phyloP scores from a whole-genome alignment of 2,329 filamentous ascomycete species.

The Lanzia echinophila region DNA sequence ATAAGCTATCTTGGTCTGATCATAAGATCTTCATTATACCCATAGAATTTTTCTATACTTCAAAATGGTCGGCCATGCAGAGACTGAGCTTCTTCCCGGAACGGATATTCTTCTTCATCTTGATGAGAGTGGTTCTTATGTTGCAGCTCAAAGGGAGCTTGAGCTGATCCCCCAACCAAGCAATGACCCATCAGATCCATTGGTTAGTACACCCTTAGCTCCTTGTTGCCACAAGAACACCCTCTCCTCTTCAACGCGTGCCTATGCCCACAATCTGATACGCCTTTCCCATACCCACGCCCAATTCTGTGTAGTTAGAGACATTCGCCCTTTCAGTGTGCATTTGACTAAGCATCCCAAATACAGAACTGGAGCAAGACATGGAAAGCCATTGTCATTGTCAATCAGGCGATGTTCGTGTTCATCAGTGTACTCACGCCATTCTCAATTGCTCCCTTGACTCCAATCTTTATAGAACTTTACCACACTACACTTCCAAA shows the following conservation, averaged over 20 bases:
- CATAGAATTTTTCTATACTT: background rate
- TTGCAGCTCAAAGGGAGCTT: background rate
- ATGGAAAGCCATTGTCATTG: background rate
- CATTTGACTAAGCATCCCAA: conserved; percentile 32
- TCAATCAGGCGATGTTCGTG: conserved; percentile 14
- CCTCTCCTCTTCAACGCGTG: too few relatives aligned
- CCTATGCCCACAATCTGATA: too few relatives aligned
- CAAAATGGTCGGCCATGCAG: background rate
- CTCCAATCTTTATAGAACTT: conserved; percentile 31
- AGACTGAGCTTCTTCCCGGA: conserved; percentile 13
- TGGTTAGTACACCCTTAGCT: background rate
- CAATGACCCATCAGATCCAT: conserved; percentile 12
- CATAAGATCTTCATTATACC: background rate
- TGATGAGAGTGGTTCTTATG: background rate
- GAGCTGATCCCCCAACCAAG: conserved; percentile 14
- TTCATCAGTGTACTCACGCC: conserved; percentile 25
- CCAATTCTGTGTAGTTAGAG: too few relatives aligned
- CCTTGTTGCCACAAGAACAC: too few relatives aligned
- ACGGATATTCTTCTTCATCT: conserved; percentile 13
- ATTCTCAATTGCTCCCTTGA: conserved; percentile 32
- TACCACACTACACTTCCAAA: conserved; percentile 31
- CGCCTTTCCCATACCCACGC: too few relatives aligned
- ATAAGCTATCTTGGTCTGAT: too few relatives aligned
- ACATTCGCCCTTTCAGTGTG: background rate
- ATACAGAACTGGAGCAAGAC: conserved; percentile 2